Base-by-base conservation (phyloP, 495 filamentous ascomycete species). In the Aspergillus sclerotiicarbonarius region DNA sequence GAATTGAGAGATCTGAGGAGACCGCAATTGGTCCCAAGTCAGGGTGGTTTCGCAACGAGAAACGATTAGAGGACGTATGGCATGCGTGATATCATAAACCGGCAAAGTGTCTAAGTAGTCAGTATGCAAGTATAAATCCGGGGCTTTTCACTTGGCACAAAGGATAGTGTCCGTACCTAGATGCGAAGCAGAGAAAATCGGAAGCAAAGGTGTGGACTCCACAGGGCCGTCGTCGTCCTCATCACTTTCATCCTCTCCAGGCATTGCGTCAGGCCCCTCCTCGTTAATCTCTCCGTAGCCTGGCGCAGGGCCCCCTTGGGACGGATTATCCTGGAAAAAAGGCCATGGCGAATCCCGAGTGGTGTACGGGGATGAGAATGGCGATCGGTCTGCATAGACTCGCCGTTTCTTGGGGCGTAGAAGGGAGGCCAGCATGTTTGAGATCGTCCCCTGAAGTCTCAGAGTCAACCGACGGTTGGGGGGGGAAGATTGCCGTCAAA, bases 1-100 rank as follows among this genome's bases (percentile, higher is more conserved):
- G 68, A 98, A 98, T 70, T 95, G 91, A 15, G 91, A 96, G 33
- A 98, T 88, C 68, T 98, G 93, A 7, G 92, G 93, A 9, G 92
- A 95, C 50, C 92, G 84, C 59, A 98, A 77, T 71, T 98, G 93
- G 58, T 96, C 92, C 92, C 92, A 98, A n/a, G 90, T 86, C 51
- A 98, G 72, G 0, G 90, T 92, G 4, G 92, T 96, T 71, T 98
- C 92, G 71, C 90, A 93, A 69, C 88, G 83, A 19, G 89, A 79
- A 51, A 88, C 80, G 46, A 98, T 86, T 43, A 96, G 76, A 18
- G 89, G 83, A 54, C 92, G 89, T 51, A 96, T 92, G 12, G 88
- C 82, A 75, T 96, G 92, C 39, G 90, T 94, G 59, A 94, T 82
- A 64, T 88, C 89, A 77, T 96, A 96, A 53, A 96, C 86, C 1